phyloP scores from a whole-genome alignment of 2,329 filamentous ascomycete genomes.

The Rhexocercosporidium sp. region DNA sequence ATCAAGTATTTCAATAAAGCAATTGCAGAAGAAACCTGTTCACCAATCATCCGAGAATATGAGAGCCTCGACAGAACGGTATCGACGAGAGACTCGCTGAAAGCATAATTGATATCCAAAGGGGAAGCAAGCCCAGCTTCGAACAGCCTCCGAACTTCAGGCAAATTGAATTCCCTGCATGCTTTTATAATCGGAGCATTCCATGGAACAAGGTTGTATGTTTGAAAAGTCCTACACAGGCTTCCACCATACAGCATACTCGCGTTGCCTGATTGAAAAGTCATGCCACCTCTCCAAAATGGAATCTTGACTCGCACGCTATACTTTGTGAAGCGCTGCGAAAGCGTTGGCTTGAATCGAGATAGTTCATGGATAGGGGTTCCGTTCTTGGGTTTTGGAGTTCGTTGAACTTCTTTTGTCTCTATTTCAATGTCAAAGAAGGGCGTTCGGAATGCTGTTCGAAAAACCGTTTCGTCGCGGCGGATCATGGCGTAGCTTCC shows the following conservation, averaged over 20 bases:
- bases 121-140: constrained; percentile 1
- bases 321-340: neutral
- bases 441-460: neutral
- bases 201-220: neutral
- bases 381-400: neutral
- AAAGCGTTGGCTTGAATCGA: neutral
- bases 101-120: neutral
- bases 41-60: neutral
- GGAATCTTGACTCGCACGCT: neutral
- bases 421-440: neutral
- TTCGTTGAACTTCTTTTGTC: neutral
- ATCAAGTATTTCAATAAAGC: neutral
- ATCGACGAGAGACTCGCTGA: neutral
- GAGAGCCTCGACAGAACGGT: neutral
- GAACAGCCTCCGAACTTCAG: neutral
- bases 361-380: neutral
- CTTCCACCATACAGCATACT: neutral
- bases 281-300: neutral
- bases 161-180: neutral
- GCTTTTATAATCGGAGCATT: neutral
- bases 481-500: neutral
- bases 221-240: neutral
- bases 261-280: neutral
- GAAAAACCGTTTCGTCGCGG: neutral
- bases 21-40: neutral